Evolutionary conservation across 1,284 basidiomycete species (phyloP).

Genomic region (Athelia psychrophila): DNA sequence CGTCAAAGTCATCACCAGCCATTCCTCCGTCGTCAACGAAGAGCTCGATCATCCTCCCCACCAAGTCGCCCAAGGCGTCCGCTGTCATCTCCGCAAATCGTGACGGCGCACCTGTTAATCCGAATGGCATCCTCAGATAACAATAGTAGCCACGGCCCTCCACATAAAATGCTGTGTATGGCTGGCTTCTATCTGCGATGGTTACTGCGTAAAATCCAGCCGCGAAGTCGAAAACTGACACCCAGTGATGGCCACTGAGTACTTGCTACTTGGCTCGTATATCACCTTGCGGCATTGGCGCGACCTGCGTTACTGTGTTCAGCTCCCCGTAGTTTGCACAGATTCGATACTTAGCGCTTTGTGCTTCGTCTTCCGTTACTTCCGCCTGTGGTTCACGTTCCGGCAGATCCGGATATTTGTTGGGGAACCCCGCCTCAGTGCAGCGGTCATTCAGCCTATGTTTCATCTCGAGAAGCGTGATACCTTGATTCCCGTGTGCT

Average conservation of each 20-base stretch:
- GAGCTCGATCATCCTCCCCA: conserved; percentile 21
- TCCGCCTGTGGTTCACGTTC: too few relatives aligned
- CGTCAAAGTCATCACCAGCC: conserved; percentile 23
- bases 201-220: conserved; percentile 16
- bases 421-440: neutral
- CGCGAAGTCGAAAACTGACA: conserved; percentile 13
- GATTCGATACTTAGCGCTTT: too few relatives aligned
- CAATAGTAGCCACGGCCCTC: conserved; percentile 13
- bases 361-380: too few relatives aligned
- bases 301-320: conserved; percentile 11
- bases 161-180: conserved; percentile 15
- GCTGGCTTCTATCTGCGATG: conserved; percentile 6
- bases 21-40: conserved; percentile 31
- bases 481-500: conserved; percentile 10
- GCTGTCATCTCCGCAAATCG: conserved; percentile 32
- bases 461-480: conserved; percentile 14
- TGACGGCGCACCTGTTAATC: conserved; percentile 34
- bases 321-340: neutral
- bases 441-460: conserved; percentile 16
- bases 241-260: conserved; percentile 11
- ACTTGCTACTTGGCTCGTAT: conserved; percentile 11
- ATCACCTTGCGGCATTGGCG: conserved; percentile 16
- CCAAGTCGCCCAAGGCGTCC: conserved; percentile 26
- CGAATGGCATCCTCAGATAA: conserved; percentile 15
- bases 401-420: too few relatives aligned